Conservation (phyloP, 352 stramenopile genomes). For the Pythium aristosporum region DNA sequence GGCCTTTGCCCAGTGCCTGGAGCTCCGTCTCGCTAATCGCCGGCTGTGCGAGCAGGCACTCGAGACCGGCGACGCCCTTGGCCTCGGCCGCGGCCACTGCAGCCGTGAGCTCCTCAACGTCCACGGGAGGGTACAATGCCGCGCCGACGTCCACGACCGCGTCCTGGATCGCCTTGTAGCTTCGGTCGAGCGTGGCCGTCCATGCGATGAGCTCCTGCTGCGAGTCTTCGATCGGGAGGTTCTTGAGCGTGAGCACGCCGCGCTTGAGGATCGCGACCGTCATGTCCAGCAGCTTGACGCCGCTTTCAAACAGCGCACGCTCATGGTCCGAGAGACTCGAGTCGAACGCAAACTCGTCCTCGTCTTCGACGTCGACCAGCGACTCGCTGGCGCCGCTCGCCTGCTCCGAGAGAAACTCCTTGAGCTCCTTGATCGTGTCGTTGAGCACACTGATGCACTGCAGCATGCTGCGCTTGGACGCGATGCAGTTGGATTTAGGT, state of each 20-base stretch:
- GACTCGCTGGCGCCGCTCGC: slow-evolving; percentile 17
- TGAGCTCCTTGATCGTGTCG: slow-evolving; percentile 77
- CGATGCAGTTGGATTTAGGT: slow-evolving; percentile 86
- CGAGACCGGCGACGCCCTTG: slow-evolving; percentile 38
- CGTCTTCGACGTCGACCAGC: slow-evolving; percentile 56
- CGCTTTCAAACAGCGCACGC: slow-evolving; percentile 60
- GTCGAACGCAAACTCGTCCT: slow-evolving; percentile 81
- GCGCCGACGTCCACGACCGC: slow-evolving; percentile 80
- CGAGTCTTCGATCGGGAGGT: slow-evolving; percentile 55
- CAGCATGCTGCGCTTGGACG: slow-evolving; percentile 84
- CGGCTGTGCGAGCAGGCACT: slow-evolving; percentile 51
- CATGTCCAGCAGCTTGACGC: slow-evolving; percentile 74
- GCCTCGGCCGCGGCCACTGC: slow-evolving; percentile 39
- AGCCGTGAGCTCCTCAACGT: slow-evolving; percentile 50
- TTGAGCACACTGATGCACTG: slow-evolving; percentile 84
- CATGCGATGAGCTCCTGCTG: slow-evolving; percentile 64
- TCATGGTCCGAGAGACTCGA: slow-evolving; percentile 69
- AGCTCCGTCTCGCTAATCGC: slow-evolving; percentile 39
- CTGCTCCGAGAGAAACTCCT: slow-evolving; percentile 68
- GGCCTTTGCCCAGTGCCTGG: slow-evolving; percentile 42
- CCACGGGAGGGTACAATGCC: slow-evolving; percentile 76
- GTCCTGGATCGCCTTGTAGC: slow-evolving; percentile 62
- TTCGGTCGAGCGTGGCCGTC: slow-evolving; percentile 63
- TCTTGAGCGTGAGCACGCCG: slow-evolving; percentile 79
- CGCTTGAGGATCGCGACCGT: slow-evolving; percentile 74